Evolutionary conservation across 768 basidiomycete genomes (phyloP).

Genomic region (Leucosporidium yakuticum): DNA sequence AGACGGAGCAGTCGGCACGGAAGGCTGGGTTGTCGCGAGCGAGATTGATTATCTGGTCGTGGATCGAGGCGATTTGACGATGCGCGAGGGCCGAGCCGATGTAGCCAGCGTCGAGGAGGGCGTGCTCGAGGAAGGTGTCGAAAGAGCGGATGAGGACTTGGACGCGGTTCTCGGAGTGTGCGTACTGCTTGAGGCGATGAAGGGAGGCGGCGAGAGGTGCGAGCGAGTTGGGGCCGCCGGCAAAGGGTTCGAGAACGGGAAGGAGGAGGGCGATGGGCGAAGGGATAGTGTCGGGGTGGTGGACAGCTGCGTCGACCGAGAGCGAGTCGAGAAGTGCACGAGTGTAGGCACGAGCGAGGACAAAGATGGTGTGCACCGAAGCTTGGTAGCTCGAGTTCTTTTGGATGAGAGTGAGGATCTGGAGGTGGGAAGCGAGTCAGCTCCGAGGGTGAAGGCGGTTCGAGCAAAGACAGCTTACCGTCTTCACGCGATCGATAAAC

Average conservation of each 20-base stretch:
- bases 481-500: constrained; percentile 26
- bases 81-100: background rate
- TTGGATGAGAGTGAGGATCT: constrained; percentile 19
- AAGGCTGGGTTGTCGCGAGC: background rate
- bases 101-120: constrained; percentile 11
- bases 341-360: background rate
- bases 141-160: background rate
- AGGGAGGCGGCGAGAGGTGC: background rate
- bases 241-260: constrained; percentile 46
- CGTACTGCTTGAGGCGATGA: constrained; percentile 2
- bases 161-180: constrained; percentile 5
- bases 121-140: constrained; percentile 1
- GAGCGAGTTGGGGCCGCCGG: constrained; percentile 18
- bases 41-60: background rate
- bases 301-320: background rate
- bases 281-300: constrained; percentile 51
- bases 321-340: background rate
- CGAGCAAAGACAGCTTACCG: background rate
- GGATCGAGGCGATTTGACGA: background rate
- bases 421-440: background rate
- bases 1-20: background rate
- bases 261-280: constrained; percentile 53
- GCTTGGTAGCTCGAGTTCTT: constrained; percentile 3
- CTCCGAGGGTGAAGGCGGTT: background rate
- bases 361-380: constrained; percentile 9